Base-by-base conservation (phyloP, 2,329 filamentous ascomycete genomes). In the Diaporthe batatas region DNA sequence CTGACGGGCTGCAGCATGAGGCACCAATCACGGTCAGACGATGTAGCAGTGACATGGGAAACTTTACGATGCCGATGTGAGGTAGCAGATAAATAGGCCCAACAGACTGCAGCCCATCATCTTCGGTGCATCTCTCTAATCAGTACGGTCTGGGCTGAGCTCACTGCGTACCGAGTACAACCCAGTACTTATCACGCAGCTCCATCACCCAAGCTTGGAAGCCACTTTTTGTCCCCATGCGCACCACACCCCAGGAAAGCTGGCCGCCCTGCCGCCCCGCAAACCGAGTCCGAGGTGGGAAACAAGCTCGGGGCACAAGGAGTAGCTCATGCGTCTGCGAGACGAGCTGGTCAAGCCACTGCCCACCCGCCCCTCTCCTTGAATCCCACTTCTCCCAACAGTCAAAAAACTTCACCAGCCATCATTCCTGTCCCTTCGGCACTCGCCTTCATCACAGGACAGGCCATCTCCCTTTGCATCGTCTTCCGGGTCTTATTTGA, bases 241-340 rank as follows among this genome's bases (percentile, higher is more conserved):
- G 29, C n/a, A n/a, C n/a, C n/a, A n/a, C 42, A 34, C 62, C 62
- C 62, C 62, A 53, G 62, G 47, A 67, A 67, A 67, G 62, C 62
- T 67, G 62, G 32, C n/a, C n/a, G n/a, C n/a, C n/a, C n/a, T n/a
- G n/a, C 62, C 62, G 62, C 62, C 62, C 62, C 62, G 47, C 62
- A 67, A 8, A 53, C 47, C 62, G 49, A 51, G 18, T 65, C 62
- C 62, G 36, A 65, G 62, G 62, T n/a, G 62, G 62, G 62, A 65
- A 67, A 53, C 62, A 67, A 67, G 62, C 62, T 67, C 62, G 62
- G 62, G 44, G 62, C 62, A 21, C 44, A 25, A 2, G 29, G 29
- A 29, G 29, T 65, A 65, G 62, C 62, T 65, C 44, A 53, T 65
- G 62, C 62, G 44, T 51, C 62, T 67, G 62, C 62, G 32, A 67